phyloP scores from a whole-genome alignment of 1,284 basidiomycete species.

The Trametes pubescens region DNA sequence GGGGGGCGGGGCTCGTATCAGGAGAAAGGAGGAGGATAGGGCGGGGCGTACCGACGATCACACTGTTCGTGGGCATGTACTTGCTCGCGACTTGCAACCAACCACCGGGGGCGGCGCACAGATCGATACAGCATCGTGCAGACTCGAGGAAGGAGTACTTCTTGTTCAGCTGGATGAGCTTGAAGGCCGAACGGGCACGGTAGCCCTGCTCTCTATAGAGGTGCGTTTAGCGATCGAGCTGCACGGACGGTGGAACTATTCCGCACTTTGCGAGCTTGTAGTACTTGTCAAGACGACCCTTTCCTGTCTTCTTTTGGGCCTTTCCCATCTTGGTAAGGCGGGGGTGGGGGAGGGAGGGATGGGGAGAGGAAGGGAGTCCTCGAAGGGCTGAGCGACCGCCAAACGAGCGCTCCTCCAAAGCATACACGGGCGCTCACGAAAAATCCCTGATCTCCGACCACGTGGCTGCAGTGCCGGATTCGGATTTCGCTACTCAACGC shows the following conservation, averaged over 20 bases:
- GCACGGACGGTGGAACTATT: too few species aligned
- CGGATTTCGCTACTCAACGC: constrained; percentile 15
- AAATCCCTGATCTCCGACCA: constrained; percentile 30
- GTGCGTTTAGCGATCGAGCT: constrained; percentile 6
- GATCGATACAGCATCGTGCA: constrained; percentile 95
- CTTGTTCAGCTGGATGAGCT: constrained; percentile 98
- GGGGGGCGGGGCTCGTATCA: constrained; percentile 4
- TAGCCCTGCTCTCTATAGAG: constrained; percentile 92
- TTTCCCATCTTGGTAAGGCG: constrained; percentile 65
- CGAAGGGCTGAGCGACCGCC: neutral
- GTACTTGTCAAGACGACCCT: constrained; percentile 95
- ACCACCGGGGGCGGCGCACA: constrained; percentile 98
- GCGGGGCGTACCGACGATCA: constrained; percentile 84
- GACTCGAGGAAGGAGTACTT: constrained; percentile 94
- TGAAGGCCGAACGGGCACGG: constrained; percentile 99
- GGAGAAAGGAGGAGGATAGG: constrained; percentile 21
- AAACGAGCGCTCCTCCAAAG: neutral
- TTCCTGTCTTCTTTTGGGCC: constrained; percentile 89
- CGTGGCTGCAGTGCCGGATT: constrained; percentile 13
- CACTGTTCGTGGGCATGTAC: constrained; percentile 95
- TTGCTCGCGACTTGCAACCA: constrained; percentile 99
- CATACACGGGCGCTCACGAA: constrained; percentile 23
- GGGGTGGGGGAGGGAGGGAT: constrained; percentile 5
- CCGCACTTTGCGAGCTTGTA: constrained; percentile 91
- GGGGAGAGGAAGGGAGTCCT: constrained; percentile 1